phyloP scores from a whole-genome alignment of 176 grass and related monocot genomes.

The Stipa capillata region DNA sequence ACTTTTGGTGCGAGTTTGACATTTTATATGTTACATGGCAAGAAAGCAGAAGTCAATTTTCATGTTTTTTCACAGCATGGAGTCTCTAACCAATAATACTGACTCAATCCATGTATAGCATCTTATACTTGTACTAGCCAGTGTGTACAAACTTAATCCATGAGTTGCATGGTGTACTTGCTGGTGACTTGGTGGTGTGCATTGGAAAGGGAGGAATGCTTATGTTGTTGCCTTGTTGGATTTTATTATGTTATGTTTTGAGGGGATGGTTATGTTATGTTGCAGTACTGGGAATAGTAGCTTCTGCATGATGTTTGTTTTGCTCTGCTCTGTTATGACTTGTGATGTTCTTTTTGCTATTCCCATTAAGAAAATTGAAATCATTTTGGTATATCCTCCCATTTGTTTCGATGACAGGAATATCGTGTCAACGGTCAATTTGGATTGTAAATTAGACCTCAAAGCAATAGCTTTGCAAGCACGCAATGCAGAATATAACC shows the following conservation, averaged over 20 bases:
- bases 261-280: neutral
- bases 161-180: neutral
- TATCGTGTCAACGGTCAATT: constrained; percentile 94
- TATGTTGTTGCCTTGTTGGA: neutral
- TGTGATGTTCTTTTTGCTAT: neutral
- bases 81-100: neutral
- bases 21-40: neutral
- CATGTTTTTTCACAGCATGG: neutral
- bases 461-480: constrained; percentile 95
- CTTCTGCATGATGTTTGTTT: neutral
- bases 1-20: neutral
- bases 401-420: constrained; percentile 52
- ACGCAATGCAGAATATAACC: constrained; percentile 95
- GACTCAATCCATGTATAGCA: neutral
- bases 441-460: constrained; percentile 94
- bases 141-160: neutral
- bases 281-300: neutral
- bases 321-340: neutral
- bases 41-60: neutral
- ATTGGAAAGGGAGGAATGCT: neutral
- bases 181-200: neutral
- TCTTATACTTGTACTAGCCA: neutral
- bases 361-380: neutral
- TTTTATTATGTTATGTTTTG: no score
- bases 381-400: neutral